These are phyloP conservation scores for Elsinoe batatas DNA, from an alignment of 2,329 filamentous ascomycete species.

Conservation along the genomic window DNA sequence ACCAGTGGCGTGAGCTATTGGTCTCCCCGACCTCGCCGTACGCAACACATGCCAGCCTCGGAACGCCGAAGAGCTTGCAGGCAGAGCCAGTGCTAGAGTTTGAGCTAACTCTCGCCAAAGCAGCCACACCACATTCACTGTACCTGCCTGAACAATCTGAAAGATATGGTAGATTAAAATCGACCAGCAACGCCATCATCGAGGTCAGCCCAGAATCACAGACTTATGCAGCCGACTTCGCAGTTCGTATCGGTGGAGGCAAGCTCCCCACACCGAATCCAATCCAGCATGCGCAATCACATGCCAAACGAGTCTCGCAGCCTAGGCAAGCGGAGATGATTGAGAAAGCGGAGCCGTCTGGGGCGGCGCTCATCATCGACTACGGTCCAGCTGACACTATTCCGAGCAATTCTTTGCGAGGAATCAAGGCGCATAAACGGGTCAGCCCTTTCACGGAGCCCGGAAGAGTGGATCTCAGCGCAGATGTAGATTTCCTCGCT, in stretches of 20 bases:
- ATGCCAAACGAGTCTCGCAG: constrained; percentile 13
- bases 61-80: constrained; percentile 32
- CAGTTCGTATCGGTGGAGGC: constrained; percentile 66
- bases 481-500: constrained; percentile 86
- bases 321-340: constrained; percentile 23
- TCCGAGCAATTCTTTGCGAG: constrained; percentile 80
- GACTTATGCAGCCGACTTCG: constrained; percentile 71
- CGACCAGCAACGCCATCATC: constrained; percentile 58
- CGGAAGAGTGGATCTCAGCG: constrained; percentile 77
- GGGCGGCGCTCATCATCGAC: constrained; percentile 89
- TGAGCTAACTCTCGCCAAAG: constrained; percentile 66
- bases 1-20: constrained; percentile 75
- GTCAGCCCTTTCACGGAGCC: constrained; percentile 73
- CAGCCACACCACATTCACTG: constrained; percentile 69
- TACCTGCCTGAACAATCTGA: constrained; percentile 74
- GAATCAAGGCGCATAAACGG: constrained; percentile 66
- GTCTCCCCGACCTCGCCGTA: constrained; percentile 52
- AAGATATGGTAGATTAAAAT: constrained; percentile 67
- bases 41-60: constrained; percentile 46
- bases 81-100: constrained; percentile 59
- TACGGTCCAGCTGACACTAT: constrained; percentile 75
- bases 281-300: constrained; percentile 18
- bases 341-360: constrained; percentile 55
- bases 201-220: constrained; percentile 86
- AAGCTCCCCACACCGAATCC: constrained; percentile 17